Base-by-base conservation (phyloP, 2,329 filamentous ascomycete genomes). In the Fonsecaea pedrosoi region DNA sequence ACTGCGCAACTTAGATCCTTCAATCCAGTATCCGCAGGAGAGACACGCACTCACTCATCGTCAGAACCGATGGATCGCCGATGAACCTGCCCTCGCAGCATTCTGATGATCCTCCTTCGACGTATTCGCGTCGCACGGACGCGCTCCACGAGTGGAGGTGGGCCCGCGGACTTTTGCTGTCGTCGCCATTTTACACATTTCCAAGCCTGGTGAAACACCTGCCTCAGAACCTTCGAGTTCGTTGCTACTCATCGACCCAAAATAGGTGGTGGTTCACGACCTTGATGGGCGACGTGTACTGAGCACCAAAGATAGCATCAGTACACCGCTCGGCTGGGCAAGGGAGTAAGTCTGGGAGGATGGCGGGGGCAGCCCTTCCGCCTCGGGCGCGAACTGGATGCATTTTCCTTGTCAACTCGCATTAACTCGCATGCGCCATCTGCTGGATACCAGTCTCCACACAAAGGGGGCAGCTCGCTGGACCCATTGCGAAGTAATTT, bases 1-100 rank as follows among this genome's bases (percentile, higher is more conserved):
- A 60, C 30, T 37, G 45, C 30, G 57, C 57, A 45, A 48, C 30
- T 25, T 50, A 45, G 40, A 60, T 60, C 57, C 57, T 60, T 48
- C 57, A 21, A n/a, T 18, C 45, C 45, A 12, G 57, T 21, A 21
- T 60, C 57, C 30, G 42, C 42, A 35, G 6, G 21, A 32, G 57
- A 32, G 3, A 40, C 12, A 45, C 25, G 57, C 21, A 48, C n/a
- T 45, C 57, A 35, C 12, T 50, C 57, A 48, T 60, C 18, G 35
- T 60, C 57, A 50, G 12, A 9, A 13, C 25, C 13, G 1, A 12
- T 15, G 8, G 57, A 60, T 60, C 57, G 57, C 40, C 57, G 56
- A 59, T 50, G 38, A n/a, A 34, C 8, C 25, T n/a, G 25, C 21
- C 38, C 13, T 42, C 9, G 5, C 37, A 48, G 6, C 4, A n/a